These are phyloP conservation scores for Oryza nivara DNA, from an alignment of 176 grass and related monocot species.

Conservation along the genomic window DNA sequence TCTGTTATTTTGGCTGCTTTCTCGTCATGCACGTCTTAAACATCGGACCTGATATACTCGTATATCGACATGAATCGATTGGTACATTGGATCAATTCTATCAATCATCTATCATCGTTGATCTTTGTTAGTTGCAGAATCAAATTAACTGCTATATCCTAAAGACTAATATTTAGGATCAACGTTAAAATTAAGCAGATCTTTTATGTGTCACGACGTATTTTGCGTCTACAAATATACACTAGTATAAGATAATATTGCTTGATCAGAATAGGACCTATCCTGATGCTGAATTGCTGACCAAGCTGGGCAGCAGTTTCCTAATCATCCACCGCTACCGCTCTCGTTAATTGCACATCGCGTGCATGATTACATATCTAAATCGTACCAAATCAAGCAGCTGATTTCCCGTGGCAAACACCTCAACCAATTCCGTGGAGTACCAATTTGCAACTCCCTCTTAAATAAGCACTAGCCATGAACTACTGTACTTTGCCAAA, in stretches of 20 bases:
- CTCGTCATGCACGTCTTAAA: neutral
- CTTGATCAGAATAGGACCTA: neutral
- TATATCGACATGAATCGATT: too few species aligned
- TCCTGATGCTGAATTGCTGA: neutral
- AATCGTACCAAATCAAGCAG: neutral
- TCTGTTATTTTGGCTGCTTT: neutral
- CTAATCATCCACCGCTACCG: neutral
- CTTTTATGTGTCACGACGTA: too few species aligned
- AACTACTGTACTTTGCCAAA: neutral
- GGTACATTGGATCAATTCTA: too few species aligned
- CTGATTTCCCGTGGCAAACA: neutral
- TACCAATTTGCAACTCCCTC: neutral
- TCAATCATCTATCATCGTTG: too few species aligned
- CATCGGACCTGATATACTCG: too few species aligned
- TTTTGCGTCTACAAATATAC: too few species aligned
- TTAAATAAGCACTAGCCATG: neutral
- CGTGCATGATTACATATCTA: neutral
- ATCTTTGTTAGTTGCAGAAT: too few species aligned
- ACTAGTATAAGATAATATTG: too few species aligned
- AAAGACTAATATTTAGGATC: too few species aligned
- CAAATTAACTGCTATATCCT: too few species aligned
- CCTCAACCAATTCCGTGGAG: neutral
- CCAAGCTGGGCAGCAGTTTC: neutral
- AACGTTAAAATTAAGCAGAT: too few species aligned
- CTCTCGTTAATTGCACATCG: neutral